Percentiles rank a stretch among this genome's conserved stretches.
phyloP scores from a whole-genome alignment of 768 basidiomycete genomes.

The Tricholoma terreum region DNA sequence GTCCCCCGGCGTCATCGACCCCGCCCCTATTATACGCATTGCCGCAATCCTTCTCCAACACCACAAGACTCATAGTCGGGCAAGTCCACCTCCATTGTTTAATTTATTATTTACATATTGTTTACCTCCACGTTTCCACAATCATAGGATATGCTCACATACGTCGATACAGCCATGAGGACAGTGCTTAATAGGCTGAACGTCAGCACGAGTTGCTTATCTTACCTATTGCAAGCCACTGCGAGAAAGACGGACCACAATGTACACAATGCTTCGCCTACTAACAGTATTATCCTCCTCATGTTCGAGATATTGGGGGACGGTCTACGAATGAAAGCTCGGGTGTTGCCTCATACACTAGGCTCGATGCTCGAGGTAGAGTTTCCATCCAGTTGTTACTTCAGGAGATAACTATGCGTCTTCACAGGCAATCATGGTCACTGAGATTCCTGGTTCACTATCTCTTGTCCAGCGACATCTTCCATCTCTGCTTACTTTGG shows the following conservation, averaged over 20 bases:
- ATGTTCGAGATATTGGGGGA: conserved; percentile 54
- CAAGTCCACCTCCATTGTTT: conserved; percentile 24
- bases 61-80: conserved; percentile 57
- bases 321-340: conserved; percentile 50
- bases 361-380: conserved; percentile 53
- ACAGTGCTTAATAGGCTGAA: conserved; percentile 47
- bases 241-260: conserved; percentile 34
- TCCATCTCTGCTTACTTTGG: conserved; percentile 36
- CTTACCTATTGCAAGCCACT: conserved; percentile 47
- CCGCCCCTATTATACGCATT: conserved; percentile 53
- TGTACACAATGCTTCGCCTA: conserved; percentile 21
- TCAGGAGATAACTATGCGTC: background rate
- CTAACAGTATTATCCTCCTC: conserved; percentile 36
- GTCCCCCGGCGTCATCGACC: conserved; percentile 45
- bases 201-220: conserved; percentile 42
- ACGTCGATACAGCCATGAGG: conserved; percentile 60
- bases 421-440: conserved; percentile 24
- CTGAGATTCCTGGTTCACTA: conserved; percentile 24
- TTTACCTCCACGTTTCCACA: conserved; percentile 1
- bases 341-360: conserved; percentile 46
- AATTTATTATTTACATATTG: background rate
- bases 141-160: conserved; percentile 54
- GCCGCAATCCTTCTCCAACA: conserved; percentile 52
- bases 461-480: conserved; percentile 30
- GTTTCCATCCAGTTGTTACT: conserved; percentile 2